Evolutionary conservation across 2,329 filamentous ascomycete species (phyloP).

Genomic region (Colletotrichum horii): DNA sequence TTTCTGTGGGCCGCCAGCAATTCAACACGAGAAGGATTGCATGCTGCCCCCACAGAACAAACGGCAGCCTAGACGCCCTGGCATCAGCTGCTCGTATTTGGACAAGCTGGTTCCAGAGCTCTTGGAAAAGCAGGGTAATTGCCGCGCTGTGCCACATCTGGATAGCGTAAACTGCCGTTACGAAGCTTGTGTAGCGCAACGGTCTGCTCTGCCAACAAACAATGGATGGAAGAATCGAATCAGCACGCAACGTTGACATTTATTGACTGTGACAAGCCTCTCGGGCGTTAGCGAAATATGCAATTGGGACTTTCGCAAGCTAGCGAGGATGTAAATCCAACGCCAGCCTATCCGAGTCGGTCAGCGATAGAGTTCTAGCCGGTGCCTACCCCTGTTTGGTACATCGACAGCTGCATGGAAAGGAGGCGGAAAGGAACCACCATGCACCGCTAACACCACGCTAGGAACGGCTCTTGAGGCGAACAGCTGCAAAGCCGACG

Average conservation of each 20-base stretch:
- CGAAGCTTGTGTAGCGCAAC: background rate
- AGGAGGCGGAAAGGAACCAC: background rate
- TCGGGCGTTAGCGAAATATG: background rate
- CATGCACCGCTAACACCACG: background rate
- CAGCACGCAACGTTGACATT: background rate
- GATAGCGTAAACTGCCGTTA: background rate
- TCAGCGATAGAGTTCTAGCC: background rate
- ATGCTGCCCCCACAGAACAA: background rate
- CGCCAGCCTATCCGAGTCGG: background rate
- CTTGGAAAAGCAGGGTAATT: background rate
- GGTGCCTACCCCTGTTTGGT: background rate
- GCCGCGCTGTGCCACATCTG: background rate
- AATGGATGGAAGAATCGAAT: background rate
- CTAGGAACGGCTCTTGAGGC: background rate
- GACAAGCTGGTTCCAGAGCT: background rate
- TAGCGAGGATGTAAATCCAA: background rate
- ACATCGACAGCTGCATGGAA: background rate
- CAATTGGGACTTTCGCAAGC: background rate
- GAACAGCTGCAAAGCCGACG: background rate
- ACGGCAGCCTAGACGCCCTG: background rate
- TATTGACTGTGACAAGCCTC: background rate
- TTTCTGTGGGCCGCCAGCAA: background rate
- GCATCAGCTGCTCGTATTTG: background rate
- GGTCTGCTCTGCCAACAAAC: background rate
- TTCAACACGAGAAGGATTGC: slow-evolving; percentile 5